Conservation (phyloP, 2,329 filamentous ascomycete genomes). For the Mycocentrospora acerina region DNA sequence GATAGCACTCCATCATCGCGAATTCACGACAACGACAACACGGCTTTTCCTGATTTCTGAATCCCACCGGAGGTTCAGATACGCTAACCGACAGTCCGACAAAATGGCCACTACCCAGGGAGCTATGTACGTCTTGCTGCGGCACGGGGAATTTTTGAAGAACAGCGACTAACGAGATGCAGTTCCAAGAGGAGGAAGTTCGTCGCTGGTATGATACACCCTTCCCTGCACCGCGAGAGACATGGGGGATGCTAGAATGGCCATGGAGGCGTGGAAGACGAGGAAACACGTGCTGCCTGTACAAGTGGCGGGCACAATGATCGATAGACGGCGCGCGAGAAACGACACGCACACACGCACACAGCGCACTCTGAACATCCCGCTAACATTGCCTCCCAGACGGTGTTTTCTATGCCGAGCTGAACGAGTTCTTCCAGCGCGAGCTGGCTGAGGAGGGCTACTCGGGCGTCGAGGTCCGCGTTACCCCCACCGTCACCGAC, state of each 20-base stretch:
- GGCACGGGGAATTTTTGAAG: slow-evolving; percentile 3
- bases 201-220: slow-evolving; percentile 50
- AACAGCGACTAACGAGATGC: slow-evolving; percentile 32
- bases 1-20: slow-evolving; percentile 2
- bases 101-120: slow-evolving; percentile 46
- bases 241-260: slow-evolving; percentile 4
- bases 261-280: not conserved
- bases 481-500: slow-evolving; percentile 99
- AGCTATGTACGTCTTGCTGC: slow-evolving; percentile 41
- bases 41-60: slow-evolving; percentile 33
- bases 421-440: slow-evolving; percentile 99
- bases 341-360: not conserved
- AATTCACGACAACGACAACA: slow-evolving; percentile 34
- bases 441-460: slow-evolving; percentile 99
- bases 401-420: slow-evolving; percentile 99
- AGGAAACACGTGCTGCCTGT: not conserved
- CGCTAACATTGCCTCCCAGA: slow-evolving; percentile 53
- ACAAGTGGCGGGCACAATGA: slow-evolving; percentile 6
- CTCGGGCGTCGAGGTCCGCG: slow-evolving; percentile 99
- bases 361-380: slow-evolving; percentile 16
- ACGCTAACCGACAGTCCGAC: slow-evolving; percentile 35
- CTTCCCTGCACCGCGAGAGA: slow-evolving; percentile 12
- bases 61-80: slow-evolving; percentile 39
- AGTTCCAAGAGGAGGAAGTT: slow-evolving; percentile 86
- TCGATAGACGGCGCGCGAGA: slow-evolving; percentile 9